Conservation (phyloP, 2,329 filamentous ascomycete genomes). For the Fusarium newnesense region DNA sequence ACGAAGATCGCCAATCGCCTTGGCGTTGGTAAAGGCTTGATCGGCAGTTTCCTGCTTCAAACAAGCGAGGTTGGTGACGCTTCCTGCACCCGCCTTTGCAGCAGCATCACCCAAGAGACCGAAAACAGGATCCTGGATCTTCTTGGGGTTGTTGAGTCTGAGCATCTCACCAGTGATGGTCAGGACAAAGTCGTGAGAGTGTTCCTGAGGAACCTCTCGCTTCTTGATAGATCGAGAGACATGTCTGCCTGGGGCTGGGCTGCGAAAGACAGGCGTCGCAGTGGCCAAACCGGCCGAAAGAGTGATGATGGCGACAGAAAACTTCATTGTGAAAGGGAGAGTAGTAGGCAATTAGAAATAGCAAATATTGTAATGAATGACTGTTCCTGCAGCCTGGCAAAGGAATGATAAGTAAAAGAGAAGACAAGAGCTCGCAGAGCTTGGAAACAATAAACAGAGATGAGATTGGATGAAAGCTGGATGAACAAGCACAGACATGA, state of each 20-base stretch:
- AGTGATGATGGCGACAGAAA: neutral
- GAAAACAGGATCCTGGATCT: slow-evolving; percentile 14
- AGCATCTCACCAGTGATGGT: slow-evolving; percentile 11
- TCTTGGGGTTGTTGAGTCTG: slow-evolving; percentile 7
- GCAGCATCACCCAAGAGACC: slow-evolving; percentile 5
- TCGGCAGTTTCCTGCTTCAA: slow-evolving; percentile 63
- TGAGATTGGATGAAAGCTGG: neutral
- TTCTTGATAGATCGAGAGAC: neutral
- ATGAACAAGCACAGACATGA: neutral
- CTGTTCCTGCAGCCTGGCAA: slow-evolving; percentile 1
- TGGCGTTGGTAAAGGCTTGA: slow-evolving; percentile 69
- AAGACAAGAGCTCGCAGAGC: neutral
- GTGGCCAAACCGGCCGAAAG: neutral
- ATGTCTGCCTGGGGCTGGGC: neutral
- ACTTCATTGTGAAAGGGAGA: slow-evolving; percentile 4
- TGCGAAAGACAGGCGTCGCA: slow-evolving; percentile 8
- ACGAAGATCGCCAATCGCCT: slow-evolving; percentile 60
- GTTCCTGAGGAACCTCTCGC: slow-evolving; percentile 18
- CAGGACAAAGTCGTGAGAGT: slow-evolving; percentile 7
- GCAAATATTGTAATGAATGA: neutral
- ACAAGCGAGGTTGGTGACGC: slow-evolving; percentile 55
- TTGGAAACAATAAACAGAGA: neutral
- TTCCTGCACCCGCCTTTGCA: slow-evolving; percentile 48
- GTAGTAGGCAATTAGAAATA: neutral
- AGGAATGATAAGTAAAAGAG: neutral